Percentiles rank a stretch among this genome's conserved stretches.
These are phyloP conservation scores for Kernera saxatilis DNA, from an alignment of 345 rosid species.

Conservation along the genomic window DNA sequence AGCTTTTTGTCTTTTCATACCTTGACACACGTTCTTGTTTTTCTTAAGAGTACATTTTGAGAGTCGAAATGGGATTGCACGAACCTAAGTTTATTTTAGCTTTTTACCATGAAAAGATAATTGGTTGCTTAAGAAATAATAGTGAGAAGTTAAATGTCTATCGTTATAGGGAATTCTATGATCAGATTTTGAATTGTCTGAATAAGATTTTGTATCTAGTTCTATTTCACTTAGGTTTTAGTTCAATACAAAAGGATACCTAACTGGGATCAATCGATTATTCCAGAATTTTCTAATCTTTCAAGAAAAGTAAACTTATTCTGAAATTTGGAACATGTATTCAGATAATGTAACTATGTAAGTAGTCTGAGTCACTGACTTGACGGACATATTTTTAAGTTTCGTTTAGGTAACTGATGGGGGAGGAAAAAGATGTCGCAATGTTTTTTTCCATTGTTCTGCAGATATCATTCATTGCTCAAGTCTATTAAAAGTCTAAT, in stretches of 20 bases:
- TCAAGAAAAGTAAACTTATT: background rate
- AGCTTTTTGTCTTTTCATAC: background rate
- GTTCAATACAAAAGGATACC: background rate
- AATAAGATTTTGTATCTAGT: background rate
- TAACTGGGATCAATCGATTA: background rate
- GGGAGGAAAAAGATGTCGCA: background rate
- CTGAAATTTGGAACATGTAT: constrained; percentile 1
- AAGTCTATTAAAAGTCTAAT: constrained; percentile 53
- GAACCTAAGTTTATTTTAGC: background rate
- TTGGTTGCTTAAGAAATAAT: background rate
- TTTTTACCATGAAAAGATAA: background rate
- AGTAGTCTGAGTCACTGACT: background rate
- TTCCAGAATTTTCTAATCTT: background rate
- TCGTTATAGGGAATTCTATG: background rate
- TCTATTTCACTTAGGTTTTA: background rate
- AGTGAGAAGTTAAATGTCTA: background rate
- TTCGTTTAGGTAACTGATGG: background rate
- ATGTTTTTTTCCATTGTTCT: background rate
- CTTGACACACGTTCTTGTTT: background rate
- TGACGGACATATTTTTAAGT: background rate
- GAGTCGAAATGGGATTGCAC: background rate
- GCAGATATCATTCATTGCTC: constrained; percentile 58
- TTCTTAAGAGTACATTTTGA: background rate
- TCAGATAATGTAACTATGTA: background rate
- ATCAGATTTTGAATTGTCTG: background rate